Evolutionary conservation across 306 rosid genomes (phyloP).

Genomic region (Citrullus mucosospermus): DNA sequence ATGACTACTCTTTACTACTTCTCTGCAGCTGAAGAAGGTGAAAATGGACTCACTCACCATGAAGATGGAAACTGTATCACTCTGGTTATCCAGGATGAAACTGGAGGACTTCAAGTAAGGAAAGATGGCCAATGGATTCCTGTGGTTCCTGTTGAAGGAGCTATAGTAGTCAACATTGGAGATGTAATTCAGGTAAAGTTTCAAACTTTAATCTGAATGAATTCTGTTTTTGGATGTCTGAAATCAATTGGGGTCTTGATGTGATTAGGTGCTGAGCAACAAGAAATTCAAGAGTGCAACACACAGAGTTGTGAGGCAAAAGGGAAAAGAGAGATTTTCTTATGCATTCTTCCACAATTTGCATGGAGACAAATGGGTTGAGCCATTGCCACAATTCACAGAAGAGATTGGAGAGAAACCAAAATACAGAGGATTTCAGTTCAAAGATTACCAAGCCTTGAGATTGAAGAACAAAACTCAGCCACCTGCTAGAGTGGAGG

Average conservation of each 20-base stretch:
- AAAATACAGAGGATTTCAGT: conserved; percentile 28
- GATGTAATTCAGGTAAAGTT: conserved; percentile 29
- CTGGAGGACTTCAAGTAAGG: conserved; percentile 33
- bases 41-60: conserved; percentile 25
- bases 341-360: conserved; percentile 31
- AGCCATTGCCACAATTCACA: conserved; percentile 35
- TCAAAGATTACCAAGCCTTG: conserved; percentile 25
- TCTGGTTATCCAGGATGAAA: conserved; percentile 32
- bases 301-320: conserved; percentile 28
- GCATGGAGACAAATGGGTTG: conserved; percentile 37
- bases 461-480: conserved; percentile 32
- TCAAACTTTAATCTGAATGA: background rate
- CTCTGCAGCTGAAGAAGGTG: conserved; percentile 20
- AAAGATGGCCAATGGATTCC: conserved; percentile 32
- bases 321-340: conserved; percentile 24
- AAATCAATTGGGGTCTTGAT: background rate
- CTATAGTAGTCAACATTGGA: conserved; percentile 39
- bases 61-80: conserved; percentile 35
- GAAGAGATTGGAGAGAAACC: conserved; percentile 35
- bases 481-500: conserved; percentile 35
- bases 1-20: conserved; percentile 23
- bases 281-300: conserved; percentile 37
- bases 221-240: background rate
- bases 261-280: conserved; percentile 32
- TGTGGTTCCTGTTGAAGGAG: conserved; percentile 22